Percentiles rank a stretch among this genome's conserved stretches.
These are phyloP conservation scores for Hygrophoropsis aurantiaca DNA, from an alignment of 768 basidiomycete species.

Conservation along the genomic window DNA sequence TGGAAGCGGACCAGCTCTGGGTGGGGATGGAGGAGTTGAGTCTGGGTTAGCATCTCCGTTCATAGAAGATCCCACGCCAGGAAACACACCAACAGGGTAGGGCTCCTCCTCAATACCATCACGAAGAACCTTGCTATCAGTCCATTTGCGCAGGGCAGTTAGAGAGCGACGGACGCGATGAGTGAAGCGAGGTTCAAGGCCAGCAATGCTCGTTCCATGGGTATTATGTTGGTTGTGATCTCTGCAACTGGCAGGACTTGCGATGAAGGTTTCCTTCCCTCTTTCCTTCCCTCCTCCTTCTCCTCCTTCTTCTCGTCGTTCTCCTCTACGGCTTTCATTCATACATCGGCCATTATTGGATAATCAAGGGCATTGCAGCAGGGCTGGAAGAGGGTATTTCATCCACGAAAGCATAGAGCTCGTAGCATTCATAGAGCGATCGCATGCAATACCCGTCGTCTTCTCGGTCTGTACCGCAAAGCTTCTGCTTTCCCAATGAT, in stretches of 20 bases:
- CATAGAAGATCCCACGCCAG: constrained; percentile 57
- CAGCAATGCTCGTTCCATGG: constrained; percentile 79
- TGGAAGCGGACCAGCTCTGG: constrained; percentile 51
- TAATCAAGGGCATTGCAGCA: too few species aligned
- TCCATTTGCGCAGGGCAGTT: constrained; percentile 71
- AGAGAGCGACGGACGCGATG: constrained; percentile 84
- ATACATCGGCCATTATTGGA: too few species aligned
- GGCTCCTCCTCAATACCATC: constrained; percentile 70
- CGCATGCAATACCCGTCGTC: too few species aligned
- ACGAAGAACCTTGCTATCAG: constrained; percentile 63
- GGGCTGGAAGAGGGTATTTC: too few species aligned
- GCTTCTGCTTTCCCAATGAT: too few species aligned
- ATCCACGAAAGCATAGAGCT: too few species aligned
- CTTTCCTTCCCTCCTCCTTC: too few species aligned
- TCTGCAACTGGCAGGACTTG: constrained; percentile 69
- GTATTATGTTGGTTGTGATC: constrained; percentile 75
- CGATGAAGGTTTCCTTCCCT: too few species aligned
- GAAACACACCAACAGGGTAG: constrained; percentile 72
- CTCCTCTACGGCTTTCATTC: too few species aligned
- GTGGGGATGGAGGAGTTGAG: constrained; percentile 23
- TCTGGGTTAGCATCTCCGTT: constrained; percentile 61
- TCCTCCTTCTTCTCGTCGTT: too few species aligned
- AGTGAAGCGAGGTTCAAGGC: constrained; percentile 90
- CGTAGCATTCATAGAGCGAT: too few species aligned
- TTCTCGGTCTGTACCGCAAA: too few species aligned